These are phyloP conservation scores for Penicillium sp. DNA, from an alignment of 2,329 filamentous ascomycete species.

Conservation along the genomic window DNA sequence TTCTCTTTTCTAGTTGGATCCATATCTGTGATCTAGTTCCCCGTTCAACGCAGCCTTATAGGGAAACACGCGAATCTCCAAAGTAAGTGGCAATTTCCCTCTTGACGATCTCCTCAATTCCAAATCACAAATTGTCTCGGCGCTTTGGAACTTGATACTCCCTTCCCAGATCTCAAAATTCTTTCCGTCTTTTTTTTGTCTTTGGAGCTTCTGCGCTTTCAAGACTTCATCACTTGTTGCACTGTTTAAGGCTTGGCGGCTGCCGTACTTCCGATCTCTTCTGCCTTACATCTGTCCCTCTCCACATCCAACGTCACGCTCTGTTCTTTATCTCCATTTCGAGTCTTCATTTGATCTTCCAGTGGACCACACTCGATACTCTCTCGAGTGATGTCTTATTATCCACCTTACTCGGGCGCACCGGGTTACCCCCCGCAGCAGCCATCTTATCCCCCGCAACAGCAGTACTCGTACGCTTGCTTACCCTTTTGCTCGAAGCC, in stretches of 20 bases:
- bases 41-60: conserved; percentile 8
- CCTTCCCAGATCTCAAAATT: not conserved
- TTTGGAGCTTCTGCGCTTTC: not conserved
- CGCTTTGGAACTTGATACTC: not conserved
- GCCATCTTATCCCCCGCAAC: conserved; percentile 41
- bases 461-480: conserved; percentile 42
- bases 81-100: conserved; percentile 12
- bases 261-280: conserved; percentile 22
- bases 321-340: conserved; percentile 9
- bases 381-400: conserved; percentile 58
- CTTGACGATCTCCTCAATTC: not conserved
- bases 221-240: not conserved
- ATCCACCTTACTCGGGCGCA: conserved; percentile 59
- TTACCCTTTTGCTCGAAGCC: conserved; percentile 13
- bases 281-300: conserved; percentile 19
- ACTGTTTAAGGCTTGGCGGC: conserved; percentile 17
- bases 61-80: conserved; percentile 1
- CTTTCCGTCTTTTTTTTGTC: not conserved
- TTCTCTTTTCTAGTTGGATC: not conserved
- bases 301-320: conserved; percentile 22
- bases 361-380: not conserved
- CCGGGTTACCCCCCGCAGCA: conserved; percentile 56
- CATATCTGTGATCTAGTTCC: not conserved
- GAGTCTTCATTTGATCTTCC: conserved; percentile 11
- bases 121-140: not conserved